Conservation (phyloP, 257 asterid species). For the Anisodus acutangulus region DNA sequence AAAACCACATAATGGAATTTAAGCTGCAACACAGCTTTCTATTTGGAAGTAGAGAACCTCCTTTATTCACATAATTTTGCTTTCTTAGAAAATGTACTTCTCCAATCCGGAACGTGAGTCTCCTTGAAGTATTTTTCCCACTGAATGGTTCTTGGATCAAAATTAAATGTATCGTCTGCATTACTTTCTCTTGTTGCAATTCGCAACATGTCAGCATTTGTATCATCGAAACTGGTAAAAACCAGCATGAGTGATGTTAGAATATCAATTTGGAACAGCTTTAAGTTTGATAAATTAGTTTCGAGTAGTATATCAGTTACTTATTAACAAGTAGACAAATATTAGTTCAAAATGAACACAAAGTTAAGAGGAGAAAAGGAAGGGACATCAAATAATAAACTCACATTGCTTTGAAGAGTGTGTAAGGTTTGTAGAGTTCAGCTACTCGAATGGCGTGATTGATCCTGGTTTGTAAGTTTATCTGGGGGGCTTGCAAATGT, state of each 20-base stretch:
- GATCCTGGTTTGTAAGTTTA: slow-evolving; percentile 9
- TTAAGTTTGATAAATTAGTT: background rate
- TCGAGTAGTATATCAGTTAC: background rate
- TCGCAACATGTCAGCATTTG: background rate
- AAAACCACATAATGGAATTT: background rate
- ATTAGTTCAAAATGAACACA: background rate
- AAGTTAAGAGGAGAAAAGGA: background rate
- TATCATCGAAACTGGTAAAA: background rate
- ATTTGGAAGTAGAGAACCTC: background rate
- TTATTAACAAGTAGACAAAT: background rate
- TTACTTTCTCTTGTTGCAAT: slow-evolving; percentile 1
- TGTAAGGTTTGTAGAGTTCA: slow-evolving; percentile 29
- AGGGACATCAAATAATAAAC: background rate
- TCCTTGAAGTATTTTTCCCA: slow-evolving; percentile 33
- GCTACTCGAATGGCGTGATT: background rate
- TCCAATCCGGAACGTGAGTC: slow-evolving; percentile 25
- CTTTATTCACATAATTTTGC: background rate
- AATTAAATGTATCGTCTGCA: slow-evolving; percentile 33
- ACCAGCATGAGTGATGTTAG: background rate
- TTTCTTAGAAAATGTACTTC: slow-evolving; percentile 1
- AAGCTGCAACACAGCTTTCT: background rate
- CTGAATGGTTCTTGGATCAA: slow-evolving; percentile 37
- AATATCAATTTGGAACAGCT: background rate
- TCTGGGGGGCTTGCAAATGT: background rate
- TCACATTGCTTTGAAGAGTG: slow-evolving; percentile 34